Conservation (phyloP, 805 yeast species). For the Monosporozyma siamensis region DNA sequence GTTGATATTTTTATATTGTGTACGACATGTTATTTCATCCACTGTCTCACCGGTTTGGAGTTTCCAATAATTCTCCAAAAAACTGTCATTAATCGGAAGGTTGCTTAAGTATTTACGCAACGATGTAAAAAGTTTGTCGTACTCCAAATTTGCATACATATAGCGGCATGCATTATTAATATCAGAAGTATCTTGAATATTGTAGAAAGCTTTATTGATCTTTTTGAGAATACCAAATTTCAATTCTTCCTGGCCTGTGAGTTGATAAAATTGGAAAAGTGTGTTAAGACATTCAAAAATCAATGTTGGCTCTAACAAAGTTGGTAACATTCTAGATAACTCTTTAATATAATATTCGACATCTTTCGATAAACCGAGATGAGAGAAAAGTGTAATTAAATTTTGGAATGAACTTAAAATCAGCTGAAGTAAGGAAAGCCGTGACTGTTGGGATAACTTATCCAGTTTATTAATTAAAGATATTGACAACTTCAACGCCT, state of each 20-base stretch:
- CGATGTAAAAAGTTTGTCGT: conserved; percentile 14
- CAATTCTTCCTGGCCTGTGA: conserved; percentile 14
- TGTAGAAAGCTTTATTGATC: conserved; percentile 17
- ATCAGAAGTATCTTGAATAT: conserved; percentile 21
- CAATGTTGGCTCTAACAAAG: conserved; percentile 22
- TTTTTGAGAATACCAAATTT: conserved; percentile 8
- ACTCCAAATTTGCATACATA: conserved; percentile 16
- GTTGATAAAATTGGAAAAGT: conserved; percentile 15
- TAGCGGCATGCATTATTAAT: conserved; percentile 16
- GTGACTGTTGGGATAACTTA: conserved; percentile 23
- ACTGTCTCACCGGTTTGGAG: conserved; percentile 15
- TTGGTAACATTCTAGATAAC: conserved; percentile 32
- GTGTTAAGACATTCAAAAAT: conserved; percentile 15
- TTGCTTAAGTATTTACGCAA: conserved; percentile 15
- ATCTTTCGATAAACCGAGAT: conserved; percentile 51
- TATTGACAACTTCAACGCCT: conserved; percentile 42
- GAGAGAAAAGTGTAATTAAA: conserved; percentile 34
- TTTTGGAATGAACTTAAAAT: conserved; percentile 33
- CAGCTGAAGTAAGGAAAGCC: conserved; percentile 31
- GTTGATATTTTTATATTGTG: conserved; percentile 19
- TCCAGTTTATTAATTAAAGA: conserved; percentile 40
- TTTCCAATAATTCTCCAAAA: conserved; percentile 17
- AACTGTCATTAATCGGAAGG: conserved; percentile 6
- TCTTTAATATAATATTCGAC: conserved; percentile 47
- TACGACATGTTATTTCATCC: conserved; percentile 7